Evolutionary conservation across 305 asterid genomes (phyloP).

Genomic region (Solanum chacoense): DNA sequence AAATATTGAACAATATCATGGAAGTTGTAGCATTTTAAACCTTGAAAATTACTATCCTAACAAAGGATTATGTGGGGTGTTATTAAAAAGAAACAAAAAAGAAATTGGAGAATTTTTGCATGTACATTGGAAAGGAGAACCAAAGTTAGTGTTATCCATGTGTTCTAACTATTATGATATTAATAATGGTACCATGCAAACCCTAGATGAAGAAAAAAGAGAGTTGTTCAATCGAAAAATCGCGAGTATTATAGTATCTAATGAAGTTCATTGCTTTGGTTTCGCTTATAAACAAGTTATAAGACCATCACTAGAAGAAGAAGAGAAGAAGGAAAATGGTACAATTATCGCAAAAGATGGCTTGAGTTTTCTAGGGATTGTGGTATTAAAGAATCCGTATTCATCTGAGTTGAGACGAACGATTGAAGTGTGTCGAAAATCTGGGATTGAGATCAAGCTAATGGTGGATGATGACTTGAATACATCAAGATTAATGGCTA

Average conservation of each 20-base stretch:
- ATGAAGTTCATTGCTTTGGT: conserved; percentile 7
- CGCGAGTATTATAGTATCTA: background rate
- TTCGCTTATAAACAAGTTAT: conserved; percentile 19
- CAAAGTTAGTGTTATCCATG: conserved; percentile 3
- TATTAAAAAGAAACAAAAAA: background rate
- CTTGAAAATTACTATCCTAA: background rate
- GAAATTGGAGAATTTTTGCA: background rate
- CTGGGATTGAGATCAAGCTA: conserved; percentile 18
- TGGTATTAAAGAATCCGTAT: conserved; percentile 25
- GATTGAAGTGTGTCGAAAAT: conserved; percentile 6
- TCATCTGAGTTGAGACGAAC: conserved; percentile 13
- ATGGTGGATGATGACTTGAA: conserved; percentile 21
- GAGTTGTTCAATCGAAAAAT: background rate
- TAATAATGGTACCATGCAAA: conserved; percentile 18
- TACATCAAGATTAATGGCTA: conserved; percentile 28
- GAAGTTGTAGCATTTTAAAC: background rate
- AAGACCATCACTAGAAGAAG: background rate
- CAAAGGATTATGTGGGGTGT: background rate
- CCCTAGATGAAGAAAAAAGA: conserved; percentile 13
- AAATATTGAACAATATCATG: background rate
- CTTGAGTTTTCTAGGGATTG: conserved; percentile 14
- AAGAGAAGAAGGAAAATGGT: background rate
- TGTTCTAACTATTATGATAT: conserved; percentile 20
- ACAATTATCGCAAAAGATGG: background rate
- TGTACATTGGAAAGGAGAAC: conserved; percentile 24